These are phyloP conservation scores for Chernovozyma sophiae-reginae DNA, from an alignment of 1,139 yeast genomes.

Conservation along the genomic window DNA sequence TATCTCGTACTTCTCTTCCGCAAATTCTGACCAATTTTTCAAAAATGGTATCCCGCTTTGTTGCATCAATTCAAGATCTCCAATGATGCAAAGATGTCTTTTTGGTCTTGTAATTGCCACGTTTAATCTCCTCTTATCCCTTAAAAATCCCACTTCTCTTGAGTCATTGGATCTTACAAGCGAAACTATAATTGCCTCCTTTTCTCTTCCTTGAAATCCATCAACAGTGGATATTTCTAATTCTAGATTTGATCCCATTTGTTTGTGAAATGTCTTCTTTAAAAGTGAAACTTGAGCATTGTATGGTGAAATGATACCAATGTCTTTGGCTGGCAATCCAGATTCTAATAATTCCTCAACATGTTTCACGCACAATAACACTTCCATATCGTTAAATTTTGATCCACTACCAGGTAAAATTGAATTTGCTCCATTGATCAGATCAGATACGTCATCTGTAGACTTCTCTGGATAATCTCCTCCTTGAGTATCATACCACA, in stretches of 20 bases:
- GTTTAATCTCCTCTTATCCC: conserved; percentile 68
- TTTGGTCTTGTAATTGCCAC: conserved; percentile 93
- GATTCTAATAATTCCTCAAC: conserved; percentile 42
- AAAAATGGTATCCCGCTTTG: conserved; percentile 45
- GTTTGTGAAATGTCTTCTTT: conserved; percentile 38
- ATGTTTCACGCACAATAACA: conserved; percentile 55
- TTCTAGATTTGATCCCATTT: conserved; percentile 8
- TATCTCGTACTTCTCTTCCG: conserved; percentile 63
- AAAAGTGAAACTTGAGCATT: conserved; percentile 75
- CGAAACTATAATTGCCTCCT: conserved; percentile 66
- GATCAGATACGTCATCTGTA: conserved; percentile 29
- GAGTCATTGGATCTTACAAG: conserved; percentile 44
- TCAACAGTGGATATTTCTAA: conserved; percentile 46
- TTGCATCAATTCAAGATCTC: conserved; percentile 67
- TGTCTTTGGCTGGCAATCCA: conserved; percentile 48
- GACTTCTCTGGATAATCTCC: conserved; percentile 70
- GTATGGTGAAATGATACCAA: conserved; percentile 87
- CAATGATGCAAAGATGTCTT: conserved; percentile 79
- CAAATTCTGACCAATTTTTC: conserved; percentile 66
- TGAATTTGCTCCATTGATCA: conserved; percentile 19
- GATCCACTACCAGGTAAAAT: conserved; percentile 33
- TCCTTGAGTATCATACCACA: conserved; percentile 95
- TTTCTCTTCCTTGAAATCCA: conserved; percentile 60
- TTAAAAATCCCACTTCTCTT: conserved; percentile 69
- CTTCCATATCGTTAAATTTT: conserved; percentile 74